phyloP scores from a whole-genome alignment of 202 grass and related monocot species.

The Saccharum hybrid region DNA sequence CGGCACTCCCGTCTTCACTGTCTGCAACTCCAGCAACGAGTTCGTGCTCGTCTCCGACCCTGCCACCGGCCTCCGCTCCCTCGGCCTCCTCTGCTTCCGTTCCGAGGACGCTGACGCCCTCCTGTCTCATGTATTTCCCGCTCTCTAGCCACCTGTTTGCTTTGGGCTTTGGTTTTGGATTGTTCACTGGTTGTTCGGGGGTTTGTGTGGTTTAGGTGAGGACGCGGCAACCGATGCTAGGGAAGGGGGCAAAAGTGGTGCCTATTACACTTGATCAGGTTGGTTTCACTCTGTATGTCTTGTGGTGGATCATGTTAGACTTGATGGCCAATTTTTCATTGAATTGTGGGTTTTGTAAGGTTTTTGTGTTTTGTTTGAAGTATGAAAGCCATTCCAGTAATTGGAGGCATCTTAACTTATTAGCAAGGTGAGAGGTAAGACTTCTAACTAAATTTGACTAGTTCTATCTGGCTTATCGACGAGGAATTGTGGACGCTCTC shows the following conservation, averaged over 20 bases:
- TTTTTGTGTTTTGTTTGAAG: not conserved
- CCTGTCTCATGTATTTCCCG: conserved; percentile 61
- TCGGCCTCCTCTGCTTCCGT: conserved; percentile 86
- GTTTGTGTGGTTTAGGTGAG: conserved; percentile 61
- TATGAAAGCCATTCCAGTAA: not conserved
- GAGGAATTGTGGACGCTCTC: not conserved
- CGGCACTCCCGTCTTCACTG: conserved; percentile 77
- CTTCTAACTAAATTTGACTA: not conserved
- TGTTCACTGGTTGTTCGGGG: conserved; percentile 29
- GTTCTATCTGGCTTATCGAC: not conserved
- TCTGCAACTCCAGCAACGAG: conserved; percentile 82
- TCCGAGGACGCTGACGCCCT: conserved; percentile 79
- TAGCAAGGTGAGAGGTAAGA: conserved; percentile 2
- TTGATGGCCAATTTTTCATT: conserved; percentile 12
- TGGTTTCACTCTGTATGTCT: conserved; percentile 22
- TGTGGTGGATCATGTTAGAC: conserved; percentile 24
- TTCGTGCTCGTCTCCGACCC: conserved; percentile 88
- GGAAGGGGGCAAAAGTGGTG: conserved; percentile 86
- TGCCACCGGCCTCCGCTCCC: conserved; percentile 65
- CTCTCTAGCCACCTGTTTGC: not conserved
- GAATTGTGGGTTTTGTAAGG: not conserved
- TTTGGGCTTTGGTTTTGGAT: conserved; percentile 25
- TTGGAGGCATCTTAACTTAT: not conserved
- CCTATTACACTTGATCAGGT: conserved; percentile 98
- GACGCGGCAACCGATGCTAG: conserved; percentile 69